Evolutionary conservation across 768 basidiomycete species (phyloP), one percentile per base, ranked within the genome.

Genomic region (Trametopsis cervina): DNA sequence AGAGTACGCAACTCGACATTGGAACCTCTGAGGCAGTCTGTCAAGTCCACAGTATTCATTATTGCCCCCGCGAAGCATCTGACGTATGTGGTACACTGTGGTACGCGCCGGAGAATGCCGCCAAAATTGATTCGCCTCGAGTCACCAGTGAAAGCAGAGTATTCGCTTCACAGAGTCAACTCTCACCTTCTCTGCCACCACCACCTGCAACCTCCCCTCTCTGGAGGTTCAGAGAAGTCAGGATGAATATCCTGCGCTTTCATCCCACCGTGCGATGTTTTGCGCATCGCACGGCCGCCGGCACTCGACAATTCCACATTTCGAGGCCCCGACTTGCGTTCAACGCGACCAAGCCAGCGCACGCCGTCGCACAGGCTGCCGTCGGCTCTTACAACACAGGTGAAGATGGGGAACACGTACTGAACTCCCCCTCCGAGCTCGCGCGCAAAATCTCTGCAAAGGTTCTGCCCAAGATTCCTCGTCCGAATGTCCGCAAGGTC

Each of bases 361-460:
- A 75, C 52, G 85, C 87, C 15, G 74, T 86, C 47, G 86, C 87
- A 33, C 80, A 78, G 12, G 84, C 85, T 38, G 85, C 84, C 4
- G 85, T 89, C 13, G 85, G 85, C 47, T 74, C 77, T 15, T 88
- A 83, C 60, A 64, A 60, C 23, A 63, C 64, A 24, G 76, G 75
- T 20, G 51, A 50, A 15, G 57, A 63, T 35, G 65, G 58, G 45
- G 83, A 88, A 59, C 81, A 83, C 55, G 85, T 89, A 52, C 79
- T 96, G 63, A 94, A 83, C 64, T 94, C 93, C 0, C 90, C 96
- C 4, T 96, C 93, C 3, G 95, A 95, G 60, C 75, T 98, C 50
- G 96, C 96, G 12, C 81, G 94, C 56, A 85, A 79, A 62, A 83
- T 99, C 50, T 96, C 93, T 9, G 93, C 94, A 24, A 89, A 85